A percentile compares a stretch with the other conserved stretches of the same genome.
phyloP scores from a whole-genome alignment of 2,329 filamentous ascomycete genomes.

The Anisogramma anomala region DNA sequence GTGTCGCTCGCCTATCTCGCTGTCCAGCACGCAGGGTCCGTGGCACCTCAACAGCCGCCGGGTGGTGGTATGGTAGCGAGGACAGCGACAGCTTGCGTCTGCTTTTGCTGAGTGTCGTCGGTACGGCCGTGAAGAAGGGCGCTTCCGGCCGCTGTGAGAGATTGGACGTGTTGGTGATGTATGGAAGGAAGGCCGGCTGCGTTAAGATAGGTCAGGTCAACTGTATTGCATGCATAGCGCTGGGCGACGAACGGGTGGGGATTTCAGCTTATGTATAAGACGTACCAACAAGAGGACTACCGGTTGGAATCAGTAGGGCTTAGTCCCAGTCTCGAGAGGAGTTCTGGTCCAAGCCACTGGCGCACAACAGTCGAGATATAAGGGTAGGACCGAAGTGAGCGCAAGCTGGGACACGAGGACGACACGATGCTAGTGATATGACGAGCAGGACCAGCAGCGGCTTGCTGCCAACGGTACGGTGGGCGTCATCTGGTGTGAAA shows the following conservation, averaged over 20 bases:
- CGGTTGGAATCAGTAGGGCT: not conserved
- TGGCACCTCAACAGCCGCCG: conserved; percentile 7
- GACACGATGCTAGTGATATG: not conserved
- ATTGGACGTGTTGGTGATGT: not conserved
- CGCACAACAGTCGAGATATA: not conserved
- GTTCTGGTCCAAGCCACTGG: not conserved
- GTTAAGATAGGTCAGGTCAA: too few relatives aligned
- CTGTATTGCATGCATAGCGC: too few relatives aligned
- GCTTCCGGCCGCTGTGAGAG: not conserved
- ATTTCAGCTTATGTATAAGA: not conserved
- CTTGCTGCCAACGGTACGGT: not conserved
- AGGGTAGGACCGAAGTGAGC: not conserved
- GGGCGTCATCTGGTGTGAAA: not conserved
- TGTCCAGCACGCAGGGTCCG: conserved; percentile 8
- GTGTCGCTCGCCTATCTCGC: conserved; percentile 4
- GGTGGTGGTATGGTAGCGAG: not conserved
- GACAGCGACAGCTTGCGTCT: not conserved
- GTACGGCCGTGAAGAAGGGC: not conserved
- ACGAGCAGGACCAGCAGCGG: not conserved
- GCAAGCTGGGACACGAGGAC: not conserved
- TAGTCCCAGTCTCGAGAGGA: not conserved
- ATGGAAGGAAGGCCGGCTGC: not conserved
- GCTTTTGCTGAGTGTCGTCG: not conserved
- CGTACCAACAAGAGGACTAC: not conserved
- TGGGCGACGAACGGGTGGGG: too few relatives aligned